Evolutionary conservation across 176 grass and related monocot species (phyloP).

Genomic region (Carex kokanica): DNA sequence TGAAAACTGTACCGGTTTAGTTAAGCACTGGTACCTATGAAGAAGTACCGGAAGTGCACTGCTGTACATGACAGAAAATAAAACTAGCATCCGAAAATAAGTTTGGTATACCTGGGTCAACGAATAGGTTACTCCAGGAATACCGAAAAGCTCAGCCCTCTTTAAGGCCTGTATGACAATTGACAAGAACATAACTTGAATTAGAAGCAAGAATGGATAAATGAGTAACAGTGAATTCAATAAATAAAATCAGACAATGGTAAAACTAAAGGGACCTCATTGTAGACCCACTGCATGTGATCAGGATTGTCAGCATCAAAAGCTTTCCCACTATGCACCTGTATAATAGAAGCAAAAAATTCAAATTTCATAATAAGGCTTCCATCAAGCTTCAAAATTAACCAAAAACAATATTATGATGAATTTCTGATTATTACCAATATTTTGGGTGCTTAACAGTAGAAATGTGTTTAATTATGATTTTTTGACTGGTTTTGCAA

Average conservation of each 20-base stretch:
- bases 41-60: background rate
- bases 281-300: conserved; percentile 97
- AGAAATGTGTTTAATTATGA: background rate
- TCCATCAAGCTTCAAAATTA: background rate
- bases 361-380: background rate
- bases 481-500: background rate
- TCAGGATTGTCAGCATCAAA: conserved; percentile 97
- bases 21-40: conserved; percentile 5
- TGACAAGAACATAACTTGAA: conserved; percentile 23
- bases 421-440: background rate
- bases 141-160: conserved; percentile 96
- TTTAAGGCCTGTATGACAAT: conserved; percentile 87
- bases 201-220: background rate
- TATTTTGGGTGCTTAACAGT: background rate
- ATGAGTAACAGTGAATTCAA: background rate
- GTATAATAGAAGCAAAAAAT: conserved; percentile 2
- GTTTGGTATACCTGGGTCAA: conserved; percentile 72
- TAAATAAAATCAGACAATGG: background rate
- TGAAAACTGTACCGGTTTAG: background rate
- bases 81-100: conserved; percentile 12
- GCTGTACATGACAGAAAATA: background rate
- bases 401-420: background rate
- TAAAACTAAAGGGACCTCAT: conserved; percentile 58
- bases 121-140: conserved; percentile 96
- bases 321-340: conserved; percentile 80